Conservation (phyloP, 2,329 filamentous ascomycete genomes). For the Arthrocladium fulminans region DNA sequence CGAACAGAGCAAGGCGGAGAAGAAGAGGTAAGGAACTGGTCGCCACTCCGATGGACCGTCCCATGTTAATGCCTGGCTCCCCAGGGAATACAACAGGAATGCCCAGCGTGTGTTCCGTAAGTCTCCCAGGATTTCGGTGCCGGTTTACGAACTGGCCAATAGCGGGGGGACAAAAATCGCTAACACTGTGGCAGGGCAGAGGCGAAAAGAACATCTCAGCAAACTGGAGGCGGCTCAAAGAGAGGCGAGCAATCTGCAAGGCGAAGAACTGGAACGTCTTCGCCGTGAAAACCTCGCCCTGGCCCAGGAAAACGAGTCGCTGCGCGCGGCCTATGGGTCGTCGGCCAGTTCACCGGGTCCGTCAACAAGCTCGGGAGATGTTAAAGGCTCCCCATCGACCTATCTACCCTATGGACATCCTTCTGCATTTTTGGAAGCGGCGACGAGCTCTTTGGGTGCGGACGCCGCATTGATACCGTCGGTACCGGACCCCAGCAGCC, state of each 20-base stretch:
- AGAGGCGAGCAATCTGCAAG: constrained; percentile 32
- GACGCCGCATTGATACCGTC: constrained; percentile 13
- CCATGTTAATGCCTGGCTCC: constrained; percentile 9
- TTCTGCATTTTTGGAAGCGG: constrained; percentile 13
- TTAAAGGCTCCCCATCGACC: constrained; percentile 20
- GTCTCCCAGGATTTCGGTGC: constrained; percentile 14
- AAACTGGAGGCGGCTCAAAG: constrained; percentile 36
- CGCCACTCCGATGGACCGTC: background rate
- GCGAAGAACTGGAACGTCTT: constrained; percentile 35
- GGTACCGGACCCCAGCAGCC: constrained; percentile 14
- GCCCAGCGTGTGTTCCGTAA: constrained; percentile 39
- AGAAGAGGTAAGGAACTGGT: constrained; percentile 21
- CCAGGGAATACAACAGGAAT: constrained; percentile 33
- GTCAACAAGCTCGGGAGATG: constrained; percentile 18
- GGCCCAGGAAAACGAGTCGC: constrained; percentile 32
- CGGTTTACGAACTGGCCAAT: constrained; percentile 12
- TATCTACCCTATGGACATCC: constrained; percentile 18
- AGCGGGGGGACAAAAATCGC: background rate
- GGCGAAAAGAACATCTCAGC: constrained; percentile 38
- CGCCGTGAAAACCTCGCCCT: constrained; percentile 34
- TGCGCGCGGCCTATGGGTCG: constrained; percentile 30
- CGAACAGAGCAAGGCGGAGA: constrained; percentile 25
- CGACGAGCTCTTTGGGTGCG: constrained; percentile 10
- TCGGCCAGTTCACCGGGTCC: constrained; percentile 24
- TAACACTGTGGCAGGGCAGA: constrained; percentile 28